Conservation (phyloP, 306 rosid species). For the Corylus americana region DNA sequence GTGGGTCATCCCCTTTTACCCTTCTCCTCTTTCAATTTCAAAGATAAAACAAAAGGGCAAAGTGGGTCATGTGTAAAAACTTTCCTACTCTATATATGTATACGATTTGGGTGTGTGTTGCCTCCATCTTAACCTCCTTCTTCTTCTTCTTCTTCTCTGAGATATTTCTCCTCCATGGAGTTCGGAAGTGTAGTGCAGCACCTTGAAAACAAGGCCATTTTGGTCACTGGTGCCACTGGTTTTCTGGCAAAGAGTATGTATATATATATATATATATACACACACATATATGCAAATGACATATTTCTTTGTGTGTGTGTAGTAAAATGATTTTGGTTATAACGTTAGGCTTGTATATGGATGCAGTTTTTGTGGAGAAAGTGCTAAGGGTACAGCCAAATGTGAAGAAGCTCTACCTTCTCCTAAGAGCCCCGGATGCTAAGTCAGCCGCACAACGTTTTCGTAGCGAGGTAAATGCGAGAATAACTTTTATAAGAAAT, state of each 20-base stretch:
- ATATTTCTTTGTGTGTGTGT: neutral
- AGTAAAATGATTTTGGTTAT: no score
- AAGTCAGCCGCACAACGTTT: slow-evolving; percentile 56
- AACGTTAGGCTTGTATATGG: neutral
- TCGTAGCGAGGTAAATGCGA: slow-evolving; percentile 49
- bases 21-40: no score
- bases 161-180: slow-evolving; percentile 50
- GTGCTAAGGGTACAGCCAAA: slow-evolving; percentile 76
- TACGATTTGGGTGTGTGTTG: no score
- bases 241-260: slow-evolving; percentile 66
- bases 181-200: slow-evolving; percentile 55
- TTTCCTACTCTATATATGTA: no score
- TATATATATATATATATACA: no score
- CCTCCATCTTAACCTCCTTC: no score
- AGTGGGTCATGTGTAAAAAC: no score
- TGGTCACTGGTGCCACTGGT: slow-evolving; percentile 73
- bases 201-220: slow-evolving; percentile 56
- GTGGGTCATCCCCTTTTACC: no score
- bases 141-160: no score
- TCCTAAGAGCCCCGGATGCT: slow-evolving; percentile 57
- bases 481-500: no score
- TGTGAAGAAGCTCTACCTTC: slow-evolving; percentile 75
- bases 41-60: no score
- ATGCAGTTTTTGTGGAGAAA: slow-evolving; percentile 77
- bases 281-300: no score